Base-by-base conservation (phyloP, 192 early-diverging fungal species). In the Coemansia asiatica region DNA sequence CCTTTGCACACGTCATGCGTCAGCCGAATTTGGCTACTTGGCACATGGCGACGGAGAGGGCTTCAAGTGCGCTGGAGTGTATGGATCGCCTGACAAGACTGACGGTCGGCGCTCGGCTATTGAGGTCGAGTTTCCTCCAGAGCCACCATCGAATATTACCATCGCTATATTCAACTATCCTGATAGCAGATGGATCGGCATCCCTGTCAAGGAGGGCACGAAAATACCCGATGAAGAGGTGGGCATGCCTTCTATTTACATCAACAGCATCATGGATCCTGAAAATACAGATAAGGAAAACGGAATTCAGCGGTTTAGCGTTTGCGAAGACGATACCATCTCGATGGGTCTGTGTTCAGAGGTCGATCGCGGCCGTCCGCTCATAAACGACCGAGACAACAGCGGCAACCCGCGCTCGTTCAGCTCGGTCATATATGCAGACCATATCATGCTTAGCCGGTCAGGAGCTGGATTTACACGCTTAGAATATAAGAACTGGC, bases 251-350 rank as follows among this genome's bases (percentile, higher is more conserved):
- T 60, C 28, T 2, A 50, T 53, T 8, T 73, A 50, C 38, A 69
- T 57, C 54, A 63, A 67, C 56, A 57, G 60, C 63, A 55, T 54
- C 56, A 28, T 35, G 28, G 47, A 48, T 18, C 23, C 50, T 38
- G 66, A 56, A 16, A 55, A 55, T 15, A 47, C 56, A 36, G 55
- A 49, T 18, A 49, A 55, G 35, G 55, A 51, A 18, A 21, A 38
- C 36, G 63, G 60, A 7, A 23, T 67, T 19, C 71, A 79, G 31
- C 63, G 77, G 16, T 74, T 80, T 49, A 70, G 61, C 19, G 36
- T 80, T 4, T 91, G 90, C 56, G 83, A 85, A 67, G 62, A 77
- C 51, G 60, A 71, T 4, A 86, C 89, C 6, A 74, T 89, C 12
- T 55, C 70, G 3, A 80, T 85, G 56, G 69, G 75, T 4, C 59